Base-by-base conservation (phyloP, 2,329 filamentous ascomycete species). In the Neofusicoccum umdonicola region DNA sequence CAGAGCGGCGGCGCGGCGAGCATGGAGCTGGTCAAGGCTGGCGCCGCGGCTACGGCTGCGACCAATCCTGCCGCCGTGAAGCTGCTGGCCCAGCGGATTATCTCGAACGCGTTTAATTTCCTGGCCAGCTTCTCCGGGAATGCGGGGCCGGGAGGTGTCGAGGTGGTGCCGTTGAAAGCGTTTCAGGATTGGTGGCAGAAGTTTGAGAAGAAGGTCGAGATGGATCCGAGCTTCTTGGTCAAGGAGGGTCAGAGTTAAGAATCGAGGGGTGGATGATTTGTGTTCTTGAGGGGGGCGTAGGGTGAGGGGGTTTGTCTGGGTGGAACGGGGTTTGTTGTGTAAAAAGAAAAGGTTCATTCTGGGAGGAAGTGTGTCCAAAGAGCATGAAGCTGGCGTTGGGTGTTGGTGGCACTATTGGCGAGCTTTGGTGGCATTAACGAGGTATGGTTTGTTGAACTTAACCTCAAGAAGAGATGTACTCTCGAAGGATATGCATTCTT, bases 131-230 rank as follows among this genome's bases (percentile, higher is more conserved):
- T 96, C 81, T 91, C 90, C 66, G 87, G 87, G 42, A 84, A 85
- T 64, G 82, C 82, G 34, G 82, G 84, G 70, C 80, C 81, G 31
- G 84, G 82, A 1, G 90, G 90, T 0, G 86, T 90, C 51, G 94
- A 98, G 76, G 90, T 96, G 12, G 91, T 99, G 27, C 93, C 95
- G n/a, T 79, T 99, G 68, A 95, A 91, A 79, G 92, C 91, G 4
- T 99, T 99, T 76, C 90, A 96, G 79, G 92, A 96, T 65, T 99
- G 96, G 95, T 99, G 96, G 95, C 85, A 84, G 66, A 98, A 97
- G 79, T 99, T 99, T 79, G 94, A 99, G 81, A 86, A 87, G 67
- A 89, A 88, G 73, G 85, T 99, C 44, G 89, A 93, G 71, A 84
- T 87, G 68, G 95, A 99, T 79, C 94, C 95, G 0, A 86, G 87